Conservation (phyloP, 768 basidiomycete genomes). For the Lentinus brumalis region DNA sequence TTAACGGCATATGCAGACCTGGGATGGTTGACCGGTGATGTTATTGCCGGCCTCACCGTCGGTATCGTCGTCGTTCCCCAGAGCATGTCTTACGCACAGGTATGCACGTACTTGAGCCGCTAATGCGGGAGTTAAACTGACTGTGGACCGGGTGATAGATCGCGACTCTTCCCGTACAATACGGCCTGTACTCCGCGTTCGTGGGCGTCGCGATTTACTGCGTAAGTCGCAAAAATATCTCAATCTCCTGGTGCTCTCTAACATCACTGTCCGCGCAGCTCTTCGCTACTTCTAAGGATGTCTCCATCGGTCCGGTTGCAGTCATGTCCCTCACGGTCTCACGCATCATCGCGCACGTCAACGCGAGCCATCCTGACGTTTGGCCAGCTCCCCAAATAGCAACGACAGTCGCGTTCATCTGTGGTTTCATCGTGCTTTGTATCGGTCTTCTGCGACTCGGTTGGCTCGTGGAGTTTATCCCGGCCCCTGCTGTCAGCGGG, state of each 20-base stretch:
- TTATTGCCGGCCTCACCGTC: slow-evolving; percentile 91
- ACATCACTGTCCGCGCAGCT: slow-evolving; percentile 46
- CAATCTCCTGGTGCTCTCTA: not conserved
- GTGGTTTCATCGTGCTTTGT: slow-evolving; percentile 88
- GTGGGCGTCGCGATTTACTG: slow-evolving; percentile 86
- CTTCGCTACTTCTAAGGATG: slow-evolving; percentile 97
- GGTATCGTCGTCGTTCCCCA: slow-evolving; percentile 96
- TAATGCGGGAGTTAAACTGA: not conserved
- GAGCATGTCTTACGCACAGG: slow-evolving; percentile 86
- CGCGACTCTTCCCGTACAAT: slow-evolving; percentile 82
- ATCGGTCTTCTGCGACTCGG: slow-evolving; percentile 90
- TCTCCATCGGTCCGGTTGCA: slow-evolving; percentile 98
- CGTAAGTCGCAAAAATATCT: slow-evolving; percentile 41
- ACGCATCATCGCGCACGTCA: slow-evolving; percentile 73
- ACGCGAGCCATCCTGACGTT: slow-evolving; percentile 50
- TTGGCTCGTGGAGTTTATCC: slow-evolving; percentile 95
- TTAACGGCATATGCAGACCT: slow-evolving; percentile 45
- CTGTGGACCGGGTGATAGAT: slow-evolving; percentile 47
- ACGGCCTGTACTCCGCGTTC: slow-evolving; percentile 93
- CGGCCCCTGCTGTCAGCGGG: slow-evolving; percentile 79
- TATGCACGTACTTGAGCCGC: slow-evolving; percentile 28
- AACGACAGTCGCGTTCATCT: slow-evolving; percentile 79
- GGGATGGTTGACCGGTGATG: slow-evolving; percentile 83
- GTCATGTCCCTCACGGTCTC: slow-evolving; percentile 93
- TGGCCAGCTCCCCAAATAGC: slow-evolving; percentile 80